These are phyloP conservation scores for Begonia fuchsioides DNA, from an alignment of 306 rosid genomes.

Conservation along the genomic window DNA sequence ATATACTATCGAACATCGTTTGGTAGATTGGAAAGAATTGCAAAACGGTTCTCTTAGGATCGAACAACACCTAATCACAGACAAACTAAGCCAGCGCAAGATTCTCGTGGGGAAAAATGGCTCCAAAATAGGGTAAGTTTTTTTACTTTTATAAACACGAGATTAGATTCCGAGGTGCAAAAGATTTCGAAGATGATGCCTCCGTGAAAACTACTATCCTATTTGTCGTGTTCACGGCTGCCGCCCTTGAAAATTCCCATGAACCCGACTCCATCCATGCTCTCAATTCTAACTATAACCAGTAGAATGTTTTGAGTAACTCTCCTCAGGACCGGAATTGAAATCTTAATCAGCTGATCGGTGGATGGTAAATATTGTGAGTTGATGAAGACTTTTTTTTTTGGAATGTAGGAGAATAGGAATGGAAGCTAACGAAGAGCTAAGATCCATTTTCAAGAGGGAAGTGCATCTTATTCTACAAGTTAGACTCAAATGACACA, in stretches of 20 bases:
- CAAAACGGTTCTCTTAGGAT: conserved; percentile 86
- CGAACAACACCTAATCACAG: conserved; percentile 74
- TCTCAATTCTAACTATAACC: neutral
- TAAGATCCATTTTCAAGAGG: conserved; percentile 73
- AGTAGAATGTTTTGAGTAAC: too few relatives aligned
- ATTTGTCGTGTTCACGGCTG: too few relatives aligned
- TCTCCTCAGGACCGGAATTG: too few relatives aligned
- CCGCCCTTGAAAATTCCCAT: too few relatives aligned
- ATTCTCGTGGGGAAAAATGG: conserved; percentile 89
- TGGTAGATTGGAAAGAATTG: conserved; percentile 84
- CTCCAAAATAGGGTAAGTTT: conserved; percentile 73
- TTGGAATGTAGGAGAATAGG: conserved; percentile 66
- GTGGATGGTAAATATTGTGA: too few relatives aligned
- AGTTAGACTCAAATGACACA: conserved; percentile 47
- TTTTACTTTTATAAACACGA: too few relatives aligned
- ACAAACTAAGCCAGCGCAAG: conserved; percentile 73
- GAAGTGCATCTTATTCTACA: conserved; percentile 83
- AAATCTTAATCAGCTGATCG: too few relatives aligned
- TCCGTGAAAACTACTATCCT: too few relatives aligned
- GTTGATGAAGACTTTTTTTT: neutral
- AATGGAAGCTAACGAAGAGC: conserved; percentile 85
- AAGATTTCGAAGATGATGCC: too few relatives aligned
- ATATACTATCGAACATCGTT: conserved; percentile 61
- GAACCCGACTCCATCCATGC: too few relatives aligned
- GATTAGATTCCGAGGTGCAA: too few relatives aligned